Evolutionary conservation across 495 filamentous ascomycete species (phyloP).

Genomic region (Rhypophila decipiens): DNA sequence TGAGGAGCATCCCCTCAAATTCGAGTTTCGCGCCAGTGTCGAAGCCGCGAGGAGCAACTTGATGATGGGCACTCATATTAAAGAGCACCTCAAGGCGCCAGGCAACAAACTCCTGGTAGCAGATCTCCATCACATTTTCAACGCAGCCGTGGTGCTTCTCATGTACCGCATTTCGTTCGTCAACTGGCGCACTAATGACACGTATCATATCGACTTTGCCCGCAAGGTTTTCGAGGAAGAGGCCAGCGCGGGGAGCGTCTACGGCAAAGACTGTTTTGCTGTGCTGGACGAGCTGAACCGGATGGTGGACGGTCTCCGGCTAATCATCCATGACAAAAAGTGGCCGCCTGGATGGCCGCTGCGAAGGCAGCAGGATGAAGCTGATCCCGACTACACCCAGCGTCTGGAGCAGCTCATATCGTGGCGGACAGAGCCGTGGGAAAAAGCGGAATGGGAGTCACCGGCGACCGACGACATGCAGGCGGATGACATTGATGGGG

Average conservation of each 20-base stretch:
- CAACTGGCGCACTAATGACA: conserved; percentile 18
- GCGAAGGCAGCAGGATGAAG: too few species aligned
- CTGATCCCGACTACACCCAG: too few species aligned
- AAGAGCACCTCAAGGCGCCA: not conserved
- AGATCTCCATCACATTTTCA: conserved; percentile 39
- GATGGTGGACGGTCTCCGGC: conserved; percentile 17
- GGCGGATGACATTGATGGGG: too few species aligned
- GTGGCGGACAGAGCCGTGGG: too few species aligned
- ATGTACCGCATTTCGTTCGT: conserved; percentile 29
- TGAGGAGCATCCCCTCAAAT: conserved; percentile 12
- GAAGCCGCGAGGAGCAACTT: conserved; percentile 30
- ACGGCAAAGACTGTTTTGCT: conserved; percentile 19
- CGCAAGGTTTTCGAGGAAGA: conserved; percentile 22
- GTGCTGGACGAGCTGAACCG: conserved; percentile 19
- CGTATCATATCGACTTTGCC: conserved; percentile 21
- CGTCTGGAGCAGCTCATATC: too few species aligned
- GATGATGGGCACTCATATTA: conserved; percentile 14
- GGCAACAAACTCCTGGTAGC: conserved; percentile 21
- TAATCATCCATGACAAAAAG: too few species aligned
- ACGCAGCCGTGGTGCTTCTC: conserved; percentile 35
- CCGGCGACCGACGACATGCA: too few species aligned
- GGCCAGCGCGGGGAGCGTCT: conserved; percentile 16
- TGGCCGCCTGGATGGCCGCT: too few species aligned
- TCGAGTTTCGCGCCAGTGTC: conserved; percentile 20
- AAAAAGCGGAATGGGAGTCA: too few species aligned